Evolutionary conservation across 75 land plant species (phyloP), one percentile per base, ranked within the genome.

Genomic region (Pinus albicaulis): DNA sequence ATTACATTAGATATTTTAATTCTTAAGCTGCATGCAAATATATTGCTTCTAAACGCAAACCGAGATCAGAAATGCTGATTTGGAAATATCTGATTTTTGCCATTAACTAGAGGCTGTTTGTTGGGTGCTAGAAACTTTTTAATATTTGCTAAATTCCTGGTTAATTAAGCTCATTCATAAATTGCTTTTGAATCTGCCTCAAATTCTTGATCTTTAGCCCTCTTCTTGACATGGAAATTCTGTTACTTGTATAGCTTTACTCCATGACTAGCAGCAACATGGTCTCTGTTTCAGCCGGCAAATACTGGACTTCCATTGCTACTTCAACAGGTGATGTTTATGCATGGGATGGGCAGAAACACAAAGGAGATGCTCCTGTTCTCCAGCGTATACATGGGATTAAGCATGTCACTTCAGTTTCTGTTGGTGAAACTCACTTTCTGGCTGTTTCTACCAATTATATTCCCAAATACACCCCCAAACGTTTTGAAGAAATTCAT

Each of bases 361-460:
- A 55, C 28, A 89, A 92, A 80, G 82, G 63, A 25, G 80, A 74
- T 25, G 66, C 83, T 74, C 99, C 91, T n/a, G 69, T 82, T 83
- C 81, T 84, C 26, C 81, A 86, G 59, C 86, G 95, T 60, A 78
- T 96, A 25, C 98, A 87, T 78, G 93, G 99, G 55, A 69, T 91
- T 56, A 97, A 95, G 81, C 87, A 78, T 74, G 88, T 87, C 57
- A 91, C 91, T 48, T 87, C 86, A 56, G 89, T 91, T 17, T 87
- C 95, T 78, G 98, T 97, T 86, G 99, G 99, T 57, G 98, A 97
- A 80, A 95, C 87, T 24, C 99, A 97, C 81, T 68, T 92, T 58
- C 80, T 97, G 81, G 83, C 84, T 70, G 80, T 94, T 59, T 82
- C 90, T 77, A 75, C 91, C 65, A 81, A 92, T 58, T 92, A 92